Evolutionary conservation across 306 rosid species (phyloP).

Genomic region (Morella rubra): DNA sequence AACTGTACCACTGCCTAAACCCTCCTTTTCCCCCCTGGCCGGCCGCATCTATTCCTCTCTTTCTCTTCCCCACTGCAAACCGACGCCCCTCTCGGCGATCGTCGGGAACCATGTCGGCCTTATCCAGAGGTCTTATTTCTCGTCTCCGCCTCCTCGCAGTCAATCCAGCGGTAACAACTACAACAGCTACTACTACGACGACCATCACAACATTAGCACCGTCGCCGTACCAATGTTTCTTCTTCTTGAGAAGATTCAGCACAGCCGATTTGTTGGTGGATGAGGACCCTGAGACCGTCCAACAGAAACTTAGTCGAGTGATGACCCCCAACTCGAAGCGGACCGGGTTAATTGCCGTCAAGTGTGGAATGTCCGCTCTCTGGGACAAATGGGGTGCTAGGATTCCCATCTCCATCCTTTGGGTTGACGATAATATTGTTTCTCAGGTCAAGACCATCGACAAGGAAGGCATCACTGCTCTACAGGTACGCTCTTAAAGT

Average conservation of each 20-base stretch:
- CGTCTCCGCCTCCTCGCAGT: slow-evolving; percentile 45
- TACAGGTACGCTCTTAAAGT: slow-evolving; percentile 57
- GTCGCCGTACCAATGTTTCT: slow-evolving; percentile 5
- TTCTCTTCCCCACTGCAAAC: background rate
- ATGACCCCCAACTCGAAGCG: slow-evolving; percentile 70
- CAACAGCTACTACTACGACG: background rate
- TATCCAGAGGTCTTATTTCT: slow-evolving; percentile 65
- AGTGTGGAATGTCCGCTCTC: slow-evolving; percentile 93
- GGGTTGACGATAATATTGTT: slow-evolving; percentile 96
- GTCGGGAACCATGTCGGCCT: slow-evolving; percentile 53
- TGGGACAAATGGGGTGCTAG: slow-evolving; percentile 99
- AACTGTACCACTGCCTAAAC: background rate
- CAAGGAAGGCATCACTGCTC: slow-evolving; percentile 69
- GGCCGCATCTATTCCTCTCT: background rate
- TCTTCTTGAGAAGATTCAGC: slow-evolving; percentile 38
- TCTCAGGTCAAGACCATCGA: slow-evolving; percentile 86
- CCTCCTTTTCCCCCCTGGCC: background rate
- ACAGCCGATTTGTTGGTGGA: slow-evolving; percentile 46
- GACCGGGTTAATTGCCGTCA: slow-evolving; percentile 78
- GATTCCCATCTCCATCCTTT: slow-evolving; percentile 73
- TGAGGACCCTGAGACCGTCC: slow-evolving; percentile 14
- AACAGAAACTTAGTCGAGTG: slow-evolving; percentile 42
- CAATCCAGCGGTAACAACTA: slow-evolving; percentile 10
- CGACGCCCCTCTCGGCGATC: background rate
- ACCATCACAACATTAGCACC: too few relatives aligned